phyloP scores from a whole-genome alignment of 345 rosid genomes.

The Eucalyptus polyanthemos region DNA sequence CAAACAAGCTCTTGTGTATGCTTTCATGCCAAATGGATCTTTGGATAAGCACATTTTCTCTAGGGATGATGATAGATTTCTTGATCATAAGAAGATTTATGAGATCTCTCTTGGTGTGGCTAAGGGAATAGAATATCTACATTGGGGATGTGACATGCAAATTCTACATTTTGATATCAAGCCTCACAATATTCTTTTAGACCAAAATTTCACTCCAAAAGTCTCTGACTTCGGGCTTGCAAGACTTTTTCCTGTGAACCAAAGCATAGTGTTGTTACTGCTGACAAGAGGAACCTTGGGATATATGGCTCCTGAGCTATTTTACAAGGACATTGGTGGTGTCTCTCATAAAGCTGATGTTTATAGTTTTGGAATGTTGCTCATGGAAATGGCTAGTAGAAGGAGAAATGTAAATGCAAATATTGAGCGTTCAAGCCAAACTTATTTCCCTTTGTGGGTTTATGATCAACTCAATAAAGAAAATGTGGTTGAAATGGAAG shows the following conservation, averaged over 20 bases:
- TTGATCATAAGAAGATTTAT: not conserved
- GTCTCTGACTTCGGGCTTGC: not conserved
- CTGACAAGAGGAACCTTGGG: not conserved
- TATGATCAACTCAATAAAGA: no score
- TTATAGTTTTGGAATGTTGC: no score
- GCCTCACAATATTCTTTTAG: not conserved
- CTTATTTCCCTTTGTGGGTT: no score
- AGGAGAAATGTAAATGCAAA: no score
- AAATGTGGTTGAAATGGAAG: no score
- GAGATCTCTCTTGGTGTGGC: not conserved
- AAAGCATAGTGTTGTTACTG: not conserved
- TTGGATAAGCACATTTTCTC: not conserved
- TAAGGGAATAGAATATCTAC: not conserved
- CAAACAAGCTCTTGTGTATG: not conserved
- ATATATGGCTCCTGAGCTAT: no score
- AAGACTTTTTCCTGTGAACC: not conserved
- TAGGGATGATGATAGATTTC: not conserved
- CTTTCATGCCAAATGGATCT: not conserved
- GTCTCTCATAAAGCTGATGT: no score
- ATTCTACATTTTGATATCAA: not conserved
- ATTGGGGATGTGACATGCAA: not conserved
- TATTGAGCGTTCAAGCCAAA: no score
- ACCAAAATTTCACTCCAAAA: not conserved
- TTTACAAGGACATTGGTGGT: no score
- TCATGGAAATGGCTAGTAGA: no score